phyloP scores from a whole-genome alignment of 2,329 filamentous ascomycete genomes.

The Colletotrichum brevisporum region DNA sequence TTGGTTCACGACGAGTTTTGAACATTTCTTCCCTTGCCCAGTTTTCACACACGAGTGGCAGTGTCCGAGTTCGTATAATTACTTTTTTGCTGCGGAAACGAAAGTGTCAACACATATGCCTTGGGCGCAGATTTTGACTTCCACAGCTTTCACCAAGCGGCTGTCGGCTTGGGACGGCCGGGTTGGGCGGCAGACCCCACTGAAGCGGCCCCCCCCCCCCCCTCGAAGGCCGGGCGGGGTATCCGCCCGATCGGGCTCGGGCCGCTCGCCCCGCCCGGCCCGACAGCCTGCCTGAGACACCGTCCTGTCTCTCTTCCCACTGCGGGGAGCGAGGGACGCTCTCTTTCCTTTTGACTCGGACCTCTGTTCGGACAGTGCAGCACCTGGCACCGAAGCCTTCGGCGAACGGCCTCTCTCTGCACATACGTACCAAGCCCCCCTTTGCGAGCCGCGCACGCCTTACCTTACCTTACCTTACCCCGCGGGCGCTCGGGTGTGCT shows the following conservation, averaged over 20 bases:
- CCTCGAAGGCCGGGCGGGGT: constrained; percentile 26
- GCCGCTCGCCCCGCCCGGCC: constrained; percentile 37
- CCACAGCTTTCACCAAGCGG: neutral
- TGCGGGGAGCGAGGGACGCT: neutral
- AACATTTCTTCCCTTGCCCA: too few species aligned
- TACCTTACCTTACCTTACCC: neutral
- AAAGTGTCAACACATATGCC: neutral
- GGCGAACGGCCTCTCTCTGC: constrained; percentile 8
- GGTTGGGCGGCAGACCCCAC: constrained; percentile 24
- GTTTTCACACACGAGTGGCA: neutral
- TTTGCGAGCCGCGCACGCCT: neutral
- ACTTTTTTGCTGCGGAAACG: neutral
- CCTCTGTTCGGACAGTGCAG: constrained; percentile 10
- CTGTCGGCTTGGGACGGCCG: constrained; percentile 25
- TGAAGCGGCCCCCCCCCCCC: constrained; percentile 17
- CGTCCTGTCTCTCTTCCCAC: constrained; percentile 11
- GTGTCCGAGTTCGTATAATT: neutral
- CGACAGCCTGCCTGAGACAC: constrained; percentile 38
- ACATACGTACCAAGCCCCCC: constrained; percentile 10
- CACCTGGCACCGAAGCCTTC: constrained; percentile 1
- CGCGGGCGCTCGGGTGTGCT: neutral
- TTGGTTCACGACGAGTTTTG: neutral
- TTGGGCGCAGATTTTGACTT: neutral
- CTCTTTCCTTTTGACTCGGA: constrained; percentile 4
- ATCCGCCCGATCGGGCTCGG: constrained; percentile 35